Percentiles rank a stretch among this genome's conserved stretches.
These are phyloP conservation scores for Candida anutae DNA, from an alignment of 1,139 yeast genomes.

Conservation along the genomic window DNA sequence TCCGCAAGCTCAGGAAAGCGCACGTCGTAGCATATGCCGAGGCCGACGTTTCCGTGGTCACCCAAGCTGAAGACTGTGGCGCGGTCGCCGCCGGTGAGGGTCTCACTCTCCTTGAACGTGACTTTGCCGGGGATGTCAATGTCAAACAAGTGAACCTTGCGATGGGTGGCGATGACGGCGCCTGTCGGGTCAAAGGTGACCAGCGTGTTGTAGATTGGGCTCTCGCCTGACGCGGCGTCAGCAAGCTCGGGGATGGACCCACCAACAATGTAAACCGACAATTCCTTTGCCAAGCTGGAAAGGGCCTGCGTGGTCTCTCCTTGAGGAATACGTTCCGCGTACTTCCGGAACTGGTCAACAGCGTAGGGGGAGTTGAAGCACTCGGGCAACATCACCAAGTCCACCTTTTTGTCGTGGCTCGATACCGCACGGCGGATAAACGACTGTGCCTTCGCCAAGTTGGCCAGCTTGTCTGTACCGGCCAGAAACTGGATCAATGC, in stretches of 20 bases:
- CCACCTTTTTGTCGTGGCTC: conserved; percentile 35
- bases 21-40: conserved; percentile 89
- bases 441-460: conserved; percentile 44
- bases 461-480: conserved; percentile 56
- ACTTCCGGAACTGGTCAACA: conserved; percentile 75
- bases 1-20: conserved; percentile 88
- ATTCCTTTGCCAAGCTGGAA: conserved; percentile 53
- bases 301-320: conserved; percentile 65
- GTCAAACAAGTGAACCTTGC: conserved; percentile 86
- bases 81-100: conserved; percentile 69
- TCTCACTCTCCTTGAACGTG: conserved; percentile 72
- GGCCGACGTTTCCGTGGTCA: conserved; percentile 70
- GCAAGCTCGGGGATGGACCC: conserved; percentile 87
- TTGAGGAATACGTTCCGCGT: conserved; percentile 67
- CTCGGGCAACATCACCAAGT: conserved; percentile 73
- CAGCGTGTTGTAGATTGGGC: conserved; percentile 73
- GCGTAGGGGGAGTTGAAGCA: conserved; percentile 96
- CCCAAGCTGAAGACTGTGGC: conserved; percentile 70
- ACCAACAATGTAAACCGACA: conserved; percentile 63
- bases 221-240: conserved; percentile 34
- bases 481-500: conserved; percentile 77
- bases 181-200: conserved; percentile 68
- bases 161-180: conserved; percentile 70
- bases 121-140: conserved; percentile 87
- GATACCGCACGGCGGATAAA: conserved; percentile 47